Percentiles rank a stretch among this genome's conserved stretches.
Conservation (phyloP, 1,139 yeast species). For the Lodderomyces theae region DNA sequence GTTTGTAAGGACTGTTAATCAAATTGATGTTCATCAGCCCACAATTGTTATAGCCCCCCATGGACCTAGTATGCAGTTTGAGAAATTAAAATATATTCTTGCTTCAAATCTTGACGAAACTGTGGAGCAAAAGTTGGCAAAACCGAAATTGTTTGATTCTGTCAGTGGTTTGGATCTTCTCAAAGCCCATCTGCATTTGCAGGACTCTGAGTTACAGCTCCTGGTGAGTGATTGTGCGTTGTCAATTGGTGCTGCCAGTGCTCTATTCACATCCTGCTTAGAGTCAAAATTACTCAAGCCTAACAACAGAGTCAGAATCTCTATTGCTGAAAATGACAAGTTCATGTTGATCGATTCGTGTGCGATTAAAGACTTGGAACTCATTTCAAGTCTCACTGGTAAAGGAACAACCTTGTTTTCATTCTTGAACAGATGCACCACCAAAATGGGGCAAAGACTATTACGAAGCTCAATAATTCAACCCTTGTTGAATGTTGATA, state of each 20-base stretch:
- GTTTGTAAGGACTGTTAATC: slow-evolving; percentile 42
- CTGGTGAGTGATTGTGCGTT: slow-evolving; percentile 22
- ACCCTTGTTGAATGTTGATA: slow-evolving; percentile 36
- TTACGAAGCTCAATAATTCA: slow-evolving; percentile 40
- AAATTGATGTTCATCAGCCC: slow-evolving; percentile 34
- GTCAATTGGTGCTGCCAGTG: slow-evolving; percentile 34
- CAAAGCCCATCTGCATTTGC: slow-evolving; percentile 7
- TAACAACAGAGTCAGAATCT: slow-evolving; percentile 30
- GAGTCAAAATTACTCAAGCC: slow-evolving; percentile 10
- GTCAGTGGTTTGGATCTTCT: slow-evolving; percentile 10
- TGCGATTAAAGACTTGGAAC: slow-evolving; percentile 34
- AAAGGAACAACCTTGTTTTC: slow-evolving; percentile 30
- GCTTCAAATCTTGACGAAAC: slow-evolving; percentile 26
- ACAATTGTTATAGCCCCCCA: slow-evolving; percentile 33
- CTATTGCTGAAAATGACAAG: slow-evolving; percentile 36
- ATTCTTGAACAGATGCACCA: slow-evolving; percentile 33
- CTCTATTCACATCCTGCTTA: slow-evolving; percentile 24
- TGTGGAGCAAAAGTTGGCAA: slow-evolving; percentile 21
- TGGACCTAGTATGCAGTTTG: slow-evolving; percentile 21
- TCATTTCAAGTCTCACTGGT: slow-evolving; percentile 29
- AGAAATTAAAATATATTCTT: slow-evolving; percentile 34
- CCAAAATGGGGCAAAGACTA: slow-evolving; percentile 45
- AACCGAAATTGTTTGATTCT: slow-evolving; percentile 22
- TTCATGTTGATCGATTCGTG: slow-evolving; percentile 39
- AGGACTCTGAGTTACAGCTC: slow-evolving; percentile 16